A percentile compares a stretch with the other conserved stretches of the same genome.
These are phyloP conservation scores for Hypoxylon lienhwacheense DNA, from an alignment of 495 filamentous ascomycete genomes.

Conservation along the genomic window DNA sequence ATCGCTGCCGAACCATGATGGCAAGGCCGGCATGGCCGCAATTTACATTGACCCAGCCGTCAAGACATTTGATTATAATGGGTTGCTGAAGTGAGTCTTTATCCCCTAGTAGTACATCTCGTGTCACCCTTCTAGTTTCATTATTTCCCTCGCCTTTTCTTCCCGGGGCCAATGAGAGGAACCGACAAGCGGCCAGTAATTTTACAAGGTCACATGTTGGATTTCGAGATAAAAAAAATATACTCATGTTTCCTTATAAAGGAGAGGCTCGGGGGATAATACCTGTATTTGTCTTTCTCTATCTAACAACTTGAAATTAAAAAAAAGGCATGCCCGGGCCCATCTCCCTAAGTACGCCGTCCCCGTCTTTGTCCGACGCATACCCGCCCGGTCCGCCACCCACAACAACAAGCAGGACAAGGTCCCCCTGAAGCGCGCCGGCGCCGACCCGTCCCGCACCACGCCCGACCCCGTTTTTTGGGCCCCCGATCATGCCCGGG, in stretches of 20 bases:
- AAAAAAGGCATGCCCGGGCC: slow-evolving; percentile 50
- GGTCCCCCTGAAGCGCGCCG: slow-evolving; percentile 69
- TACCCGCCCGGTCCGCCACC: slow-evolving; percentile 60
- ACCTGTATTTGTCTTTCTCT: background rate
- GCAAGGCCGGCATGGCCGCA: slow-evolving; percentile 70
- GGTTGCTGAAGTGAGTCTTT: slow-evolving; percentile 50
- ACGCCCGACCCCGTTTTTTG: slow-evolving; percentile 57
- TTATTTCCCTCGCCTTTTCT: background rate
- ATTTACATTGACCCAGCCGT: slow-evolving; percentile 49
- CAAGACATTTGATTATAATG: slow-evolving; percentile 56
- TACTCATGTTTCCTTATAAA: background rate
- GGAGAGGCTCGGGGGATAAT: no score
- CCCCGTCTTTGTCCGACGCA: slow-evolving; percentile 70
- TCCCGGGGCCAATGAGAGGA: background rate
- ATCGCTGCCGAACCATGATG: slow-evolving; percentile 67
- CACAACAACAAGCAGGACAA: slow-evolving; percentile 90
- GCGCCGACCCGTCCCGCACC: slow-evolving; percentile 66
- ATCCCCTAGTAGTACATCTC: background rate
- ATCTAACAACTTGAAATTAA: background rate
- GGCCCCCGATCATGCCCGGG: slow-evolving; percentile 54
- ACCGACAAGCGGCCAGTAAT: background rate
- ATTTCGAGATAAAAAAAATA: no score
- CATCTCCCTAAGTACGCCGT: slow-evolving; percentile 75
- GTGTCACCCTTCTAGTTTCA: background rate
- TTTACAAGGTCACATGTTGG: no score